These are phyloP conservation scores for Lasiosphaeria hispida DNA, from an alignment of 495 filamentous ascomycete genomes.

Conservation along the genomic window DNA sequence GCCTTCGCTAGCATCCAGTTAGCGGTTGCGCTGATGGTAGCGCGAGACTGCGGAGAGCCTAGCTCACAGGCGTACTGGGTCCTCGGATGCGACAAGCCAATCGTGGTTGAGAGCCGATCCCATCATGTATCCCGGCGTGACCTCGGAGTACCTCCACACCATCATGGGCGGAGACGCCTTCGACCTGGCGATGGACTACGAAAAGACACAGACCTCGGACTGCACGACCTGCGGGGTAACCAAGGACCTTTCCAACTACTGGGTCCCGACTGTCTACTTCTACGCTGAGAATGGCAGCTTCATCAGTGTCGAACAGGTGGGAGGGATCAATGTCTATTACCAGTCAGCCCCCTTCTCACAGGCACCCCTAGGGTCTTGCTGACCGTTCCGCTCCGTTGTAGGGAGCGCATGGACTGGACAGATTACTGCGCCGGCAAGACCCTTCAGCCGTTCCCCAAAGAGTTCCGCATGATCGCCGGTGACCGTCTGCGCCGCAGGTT, in stretches of 20 bases:
- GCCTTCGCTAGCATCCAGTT: no score
- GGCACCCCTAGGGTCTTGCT: not conserved
- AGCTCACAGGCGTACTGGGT: slow-evolving; percentile 21
- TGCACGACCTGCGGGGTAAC: slow-evolving; percentile 64
- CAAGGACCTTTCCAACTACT: slow-evolving; percentile 70
- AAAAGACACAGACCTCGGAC: slow-evolving; percentile 18
- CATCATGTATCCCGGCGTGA: slow-evolving; percentile 55
- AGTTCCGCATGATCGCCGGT: slow-evolving; percentile 68
- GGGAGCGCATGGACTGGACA: not conserved
- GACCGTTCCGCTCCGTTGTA: not conserved
- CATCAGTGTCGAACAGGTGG: slow-evolving; percentile 54
- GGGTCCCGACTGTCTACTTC: slow-evolving; percentile 67
- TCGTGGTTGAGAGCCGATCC: slow-evolving; percentile 59
- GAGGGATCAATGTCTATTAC: slow-evolving; percentile 38
- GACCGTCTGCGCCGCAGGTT: slow-evolving; percentile 47
- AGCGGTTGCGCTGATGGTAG: no score
- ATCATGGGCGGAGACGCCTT: slow-evolving; percentile 59
- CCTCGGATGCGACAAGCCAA: slow-evolving; percentile 28
- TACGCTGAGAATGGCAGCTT: slow-evolving; percentile 63
- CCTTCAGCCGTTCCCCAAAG: slow-evolving; percentile 58
- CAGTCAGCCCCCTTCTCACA: not conserved
- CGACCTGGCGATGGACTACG: slow-evolving; percentile 32
- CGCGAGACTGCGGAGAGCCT: slow-evolving; percentile 4
- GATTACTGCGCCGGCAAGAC: slow-evolving; percentile 35
- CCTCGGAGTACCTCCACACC: slow-evolving; percentile 63